phyloP scores from a whole-genome alignment of 371 early-diverging fungal species.

The Haplosporangium sp. region DNA sequence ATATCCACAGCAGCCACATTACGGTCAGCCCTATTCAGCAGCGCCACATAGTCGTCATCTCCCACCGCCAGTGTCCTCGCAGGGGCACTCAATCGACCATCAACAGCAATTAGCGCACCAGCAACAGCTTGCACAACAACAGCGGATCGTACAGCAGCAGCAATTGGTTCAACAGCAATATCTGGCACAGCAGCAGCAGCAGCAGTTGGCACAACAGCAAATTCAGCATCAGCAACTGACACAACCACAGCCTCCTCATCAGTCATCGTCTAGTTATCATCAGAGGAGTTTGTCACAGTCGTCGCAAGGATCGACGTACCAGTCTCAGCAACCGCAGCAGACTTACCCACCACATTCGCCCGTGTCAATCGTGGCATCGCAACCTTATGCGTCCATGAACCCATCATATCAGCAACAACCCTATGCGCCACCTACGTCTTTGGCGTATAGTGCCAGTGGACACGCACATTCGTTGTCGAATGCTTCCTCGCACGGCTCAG shows the following conservation, averaged over 20 bases:
- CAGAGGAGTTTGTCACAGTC: constrained; percentile 25
- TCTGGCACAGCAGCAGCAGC: constrained; percentile 25
- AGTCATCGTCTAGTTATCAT: constrained; percentile 1
- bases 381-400: constrained; percentile 9
- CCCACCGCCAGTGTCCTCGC: constrained; percentile 6
- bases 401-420: constrained; percentile 22
- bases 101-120: constrained; percentile 14
- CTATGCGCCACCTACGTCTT: constrained; percentile 12
- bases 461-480: constrained; percentile 15
- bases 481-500: constrained; percentile 28
- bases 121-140: constrained; percentile 24
- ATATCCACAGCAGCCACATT: constrained; percentile 19
- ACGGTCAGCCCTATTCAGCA: constrained; percentile 7
- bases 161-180: constrained; percentile 15
- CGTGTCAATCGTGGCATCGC: constrained; percentile 19
- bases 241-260: constrained; percentile 5
- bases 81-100: constrained; percentile 3
- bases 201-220: constrained; percentile 21
- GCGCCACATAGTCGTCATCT: constrained; percentile 17
- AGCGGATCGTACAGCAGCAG: constrained; percentile 32
- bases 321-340: constrained; percentile 16
- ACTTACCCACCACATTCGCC: constrained; percentile 14
- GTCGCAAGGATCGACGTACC: background rate
- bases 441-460: constrained; percentile 18
- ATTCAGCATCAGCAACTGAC: constrained; percentile 18